Evolutionary conservation across 306 rosid species (phyloP).

Genomic region (Carpinus viminea): DNA sequence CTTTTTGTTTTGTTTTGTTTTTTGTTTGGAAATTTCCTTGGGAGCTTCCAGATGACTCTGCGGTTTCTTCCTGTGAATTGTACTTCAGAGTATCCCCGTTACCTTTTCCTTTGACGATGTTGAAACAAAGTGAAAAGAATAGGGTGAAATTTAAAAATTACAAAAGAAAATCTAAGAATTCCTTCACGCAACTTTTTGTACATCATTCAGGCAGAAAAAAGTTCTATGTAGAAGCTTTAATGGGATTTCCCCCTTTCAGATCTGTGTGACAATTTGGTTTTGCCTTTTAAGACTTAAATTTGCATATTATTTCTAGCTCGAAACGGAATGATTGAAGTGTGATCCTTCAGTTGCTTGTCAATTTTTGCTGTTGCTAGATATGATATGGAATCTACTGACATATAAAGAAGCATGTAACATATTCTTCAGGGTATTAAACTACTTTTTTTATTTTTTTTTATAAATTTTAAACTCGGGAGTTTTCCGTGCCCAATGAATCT

Average conservation of each 20-base stretch:
- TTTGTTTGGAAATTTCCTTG: constrained; percentile 9
- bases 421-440: background rate
- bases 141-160: background rate
- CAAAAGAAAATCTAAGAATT: background rate
- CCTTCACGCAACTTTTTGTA: background rate
- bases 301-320: constrained; percentile 1
- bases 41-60: constrained; percentile 20
- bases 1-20: constrained; percentile 11
- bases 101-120: constrained; percentile 22
- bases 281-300: background rate
- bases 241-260: background rate
- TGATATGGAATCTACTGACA: background rate
- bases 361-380: background rate
- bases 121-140: constrained; percentile 11
- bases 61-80: constrained; percentile 20
- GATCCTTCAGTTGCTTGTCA: background rate
- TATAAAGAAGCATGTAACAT: background rate
- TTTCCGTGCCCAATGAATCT: constrained; percentile 13
- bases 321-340: background rate
- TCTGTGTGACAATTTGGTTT: background rate
- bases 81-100: constrained; percentile 10
- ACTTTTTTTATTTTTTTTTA: too few relatives aligned
- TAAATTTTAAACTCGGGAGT: background rate
- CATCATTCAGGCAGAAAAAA: background rate
- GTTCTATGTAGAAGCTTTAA: background rate